These are phyloP conservation scores for Erucastrum elatum DNA, from an alignment of 345 rosid species.

Conservation along the genomic window DNA sequence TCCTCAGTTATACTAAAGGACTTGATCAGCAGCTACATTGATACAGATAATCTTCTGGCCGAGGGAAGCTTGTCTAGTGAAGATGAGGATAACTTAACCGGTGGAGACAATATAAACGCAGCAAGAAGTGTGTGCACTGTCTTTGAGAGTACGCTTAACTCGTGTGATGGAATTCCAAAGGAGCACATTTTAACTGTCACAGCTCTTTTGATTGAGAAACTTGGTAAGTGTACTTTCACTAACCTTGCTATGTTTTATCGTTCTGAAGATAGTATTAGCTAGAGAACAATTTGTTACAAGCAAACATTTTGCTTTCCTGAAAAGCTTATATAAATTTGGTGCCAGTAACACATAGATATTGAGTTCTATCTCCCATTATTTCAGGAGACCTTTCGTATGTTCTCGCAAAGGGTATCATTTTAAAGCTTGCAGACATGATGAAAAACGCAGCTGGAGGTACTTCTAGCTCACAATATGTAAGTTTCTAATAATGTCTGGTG, in stretches of 20 bases:
- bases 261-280: constrained; percentile 10
- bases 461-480: constrained; percentile 52
- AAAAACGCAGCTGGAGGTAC: constrained; percentile 40
- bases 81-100: constrained; percentile 44
- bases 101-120: constrained; percentile 46
- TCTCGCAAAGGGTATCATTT: constrained; percentile 55
- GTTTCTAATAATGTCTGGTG: constrained; percentile 29
- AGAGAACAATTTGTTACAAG: constrained; percentile 3
- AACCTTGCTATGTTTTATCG: constrained; percentile 2
- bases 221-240: constrained; percentile 54
- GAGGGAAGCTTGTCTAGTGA: constrained; percentile 42
- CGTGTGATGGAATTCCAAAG: constrained; percentile 51
- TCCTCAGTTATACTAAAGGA: constrained; percentile 61
- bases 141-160: constrained; percentile 53
- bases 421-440: constrained; percentile 71
- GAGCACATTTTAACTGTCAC: constrained; percentile 61
- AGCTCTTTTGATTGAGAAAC: constrained; percentile 58
- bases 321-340: neutral
- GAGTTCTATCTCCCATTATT: constrained; percentile 27
- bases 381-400: constrained; percentile 61
- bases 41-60: constrained; percentile 34
- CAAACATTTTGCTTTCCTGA: neutral
- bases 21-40: constrained; percentile 52
- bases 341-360: neutral
- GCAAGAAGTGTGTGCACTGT: constrained; percentile 53